Base-by-base conservation (phyloP, 2,329 filamentous ascomycete genomes). In the Daldinia eschscholtzii region DNA sequence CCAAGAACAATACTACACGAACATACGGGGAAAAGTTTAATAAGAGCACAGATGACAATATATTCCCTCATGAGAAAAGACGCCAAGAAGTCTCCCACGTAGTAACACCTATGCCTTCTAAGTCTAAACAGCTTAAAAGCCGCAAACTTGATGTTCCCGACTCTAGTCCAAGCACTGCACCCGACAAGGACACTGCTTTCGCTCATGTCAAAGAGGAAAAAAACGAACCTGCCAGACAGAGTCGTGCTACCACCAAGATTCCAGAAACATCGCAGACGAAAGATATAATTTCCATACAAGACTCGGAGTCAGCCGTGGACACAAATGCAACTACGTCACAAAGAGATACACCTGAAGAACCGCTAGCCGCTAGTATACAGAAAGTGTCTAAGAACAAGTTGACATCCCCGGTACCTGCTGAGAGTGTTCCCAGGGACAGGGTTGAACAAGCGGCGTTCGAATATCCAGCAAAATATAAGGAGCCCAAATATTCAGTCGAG, bases 1-100 rank as follows among this genome's bases (percentile, higher is more conserved):
- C 35, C n/a, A 52, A 57, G 41, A 57, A 37, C 44, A 33, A 20
- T 15, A 42, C 46, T 10, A 56, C 35, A 6, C 57, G 58, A 9
- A 61, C 55, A n/a, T 55, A 67, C 55, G 46, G 46, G 37, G 48
- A 64, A 26, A 62, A 59, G 26, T 15, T 6, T 4, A n/a, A 37
- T 52, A 53, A 46, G 6, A 58, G 15, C 10, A 15, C n/a, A 30
- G 39, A 37, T 3, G 41, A 15, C 9, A 55, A 28, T 39, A 26
- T 52, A 23, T n/a, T 39, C 37, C 62, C 30, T 35, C 7, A 23
- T 13, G 33, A 46, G 20, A 18, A 28, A 13, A 46, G 18, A 37
- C n/a, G 2, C 9, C 28, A 58, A 30, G 55, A 35, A 20, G 20
- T 28, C 15, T 26, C 35, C 4, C 28, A 4, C 7, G 18, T 12